Evolutionary conservation across 371 early-diverging fungal species (phyloP).

Genomic region (Entomophthora muscae): DNA sequence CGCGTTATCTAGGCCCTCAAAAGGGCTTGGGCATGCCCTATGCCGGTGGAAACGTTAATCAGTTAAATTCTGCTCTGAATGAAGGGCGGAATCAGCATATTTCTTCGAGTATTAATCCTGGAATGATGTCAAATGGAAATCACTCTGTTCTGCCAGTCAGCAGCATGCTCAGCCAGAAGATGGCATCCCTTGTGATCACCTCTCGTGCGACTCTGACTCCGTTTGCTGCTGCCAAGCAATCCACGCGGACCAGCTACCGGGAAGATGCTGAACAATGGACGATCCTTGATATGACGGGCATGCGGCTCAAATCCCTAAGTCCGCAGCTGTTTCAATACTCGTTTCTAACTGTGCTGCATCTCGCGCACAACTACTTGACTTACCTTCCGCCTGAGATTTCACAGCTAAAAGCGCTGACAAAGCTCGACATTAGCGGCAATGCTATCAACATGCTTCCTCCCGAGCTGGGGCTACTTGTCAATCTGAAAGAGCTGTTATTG

Average conservation of each 20-base stretch:
- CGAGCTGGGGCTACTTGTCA: conserved; percentile 75
- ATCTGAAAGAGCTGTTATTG: conserved; percentile 68
- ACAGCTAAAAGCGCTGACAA: conserved; percentile 38
- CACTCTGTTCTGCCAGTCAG: background rate
- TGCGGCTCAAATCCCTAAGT: conserved; percentile 68
- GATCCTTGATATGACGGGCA: conserved; percentile 77
- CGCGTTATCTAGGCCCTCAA: background rate
- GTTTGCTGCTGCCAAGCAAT: background rate
- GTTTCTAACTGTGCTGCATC: conserved; percentile 77
- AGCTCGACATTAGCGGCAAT: conserved; percentile 83
- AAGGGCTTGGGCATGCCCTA: background rate
- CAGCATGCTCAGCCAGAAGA: background rate
- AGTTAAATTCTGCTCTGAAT: conserved; percentile 3
- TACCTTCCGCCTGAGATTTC: conserved; percentile 53
- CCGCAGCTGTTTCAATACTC: conserved; percentile 52
- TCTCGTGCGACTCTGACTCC: background rate
- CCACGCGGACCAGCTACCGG: background rate
- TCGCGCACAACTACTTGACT: conserved; percentile 84
- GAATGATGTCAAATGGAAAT: background rate
- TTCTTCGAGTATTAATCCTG: background rate
- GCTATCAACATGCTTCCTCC: conserved; percentile 69
- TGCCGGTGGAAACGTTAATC: background rate
- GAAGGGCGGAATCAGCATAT: background rate
- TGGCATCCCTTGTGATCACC: background rate
- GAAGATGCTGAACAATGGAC: conserved; percentile 37